Percentiles rank a stretch among this genome's conserved stretches.
phyloP scores from a whole-genome alignment of 352 stramenopile species.

The Phytophthora podocarpi region DNA sequence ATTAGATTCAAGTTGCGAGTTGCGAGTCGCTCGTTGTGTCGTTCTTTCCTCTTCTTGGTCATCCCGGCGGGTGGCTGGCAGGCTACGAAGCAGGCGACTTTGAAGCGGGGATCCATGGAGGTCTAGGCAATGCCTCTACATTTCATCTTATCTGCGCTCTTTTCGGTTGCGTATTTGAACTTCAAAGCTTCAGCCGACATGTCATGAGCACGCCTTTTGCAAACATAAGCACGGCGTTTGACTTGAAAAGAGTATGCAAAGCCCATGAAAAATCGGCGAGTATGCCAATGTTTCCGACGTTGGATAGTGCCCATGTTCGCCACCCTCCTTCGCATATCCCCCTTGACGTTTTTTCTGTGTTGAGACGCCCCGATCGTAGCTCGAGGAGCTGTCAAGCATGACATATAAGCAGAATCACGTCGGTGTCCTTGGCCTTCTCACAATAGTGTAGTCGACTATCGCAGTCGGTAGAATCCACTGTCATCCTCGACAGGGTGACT shows the following conservation, averaged over 20 bases:
- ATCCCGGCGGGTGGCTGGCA: conserved; percentile 12
- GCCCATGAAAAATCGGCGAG: background rate
- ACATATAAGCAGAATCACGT: conserved; percentile 5
- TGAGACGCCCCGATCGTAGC: background rate
- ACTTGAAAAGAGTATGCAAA: conserved; percentile 13
- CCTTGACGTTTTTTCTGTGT: conserved; percentile 3
- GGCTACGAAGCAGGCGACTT: background rate
- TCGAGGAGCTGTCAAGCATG: background rate
- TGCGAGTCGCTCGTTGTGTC: conserved; percentile 7
- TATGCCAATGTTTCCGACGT: background rate
- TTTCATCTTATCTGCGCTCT: conserved; percentile 19
- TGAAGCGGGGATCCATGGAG: conserved; percentile 8
- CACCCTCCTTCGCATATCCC: conserved; percentile 10
- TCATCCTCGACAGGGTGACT: background rate
- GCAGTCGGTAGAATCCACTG: background rate
- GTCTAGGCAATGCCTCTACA: conserved; percentile 20
- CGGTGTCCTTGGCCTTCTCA: background rate
- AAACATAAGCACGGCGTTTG: background rate
- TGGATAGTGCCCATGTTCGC: conserved; percentile 14
- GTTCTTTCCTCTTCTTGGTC: conserved; percentile 33
- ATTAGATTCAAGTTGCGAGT: too few relatives aligned
- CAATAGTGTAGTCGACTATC: too few relatives aligned
- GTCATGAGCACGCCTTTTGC: background rate
- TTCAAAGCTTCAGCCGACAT: too few relatives aligned
- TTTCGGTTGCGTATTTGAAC: background rate